Conservation (phyloP, 768 basidiomycete genomes). For the Hygrophorus russula region DNA sequence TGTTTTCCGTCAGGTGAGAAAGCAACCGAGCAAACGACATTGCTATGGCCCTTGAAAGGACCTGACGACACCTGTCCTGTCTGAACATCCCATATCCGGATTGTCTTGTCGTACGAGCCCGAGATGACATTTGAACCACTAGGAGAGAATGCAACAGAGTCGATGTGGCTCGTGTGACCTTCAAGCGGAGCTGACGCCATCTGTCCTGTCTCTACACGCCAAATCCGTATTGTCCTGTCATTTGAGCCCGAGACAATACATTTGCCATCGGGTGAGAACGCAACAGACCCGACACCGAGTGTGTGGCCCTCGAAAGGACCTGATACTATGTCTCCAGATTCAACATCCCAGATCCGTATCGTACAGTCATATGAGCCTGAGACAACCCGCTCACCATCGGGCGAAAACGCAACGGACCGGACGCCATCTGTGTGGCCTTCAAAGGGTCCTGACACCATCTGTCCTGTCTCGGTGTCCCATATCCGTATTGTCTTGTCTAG, state of each 20-base stretch:
- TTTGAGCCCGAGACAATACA: slow-evolving; percentile 13
- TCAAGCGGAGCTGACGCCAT: not conserved
- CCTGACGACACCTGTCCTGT: not conserved
- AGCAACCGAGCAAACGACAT: slow-evolving; percentile 11
- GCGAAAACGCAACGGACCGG: slow-evolving; percentile 3
- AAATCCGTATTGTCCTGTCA: slow-evolving; percentile 11
- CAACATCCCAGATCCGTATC: slow-evolving; percentile 18
- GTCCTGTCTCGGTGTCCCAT: slow-evolving; percentile 13
- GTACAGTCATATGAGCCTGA: slow-evolving; percentile 18
- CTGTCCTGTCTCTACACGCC: slow-evolving; percentile 11
- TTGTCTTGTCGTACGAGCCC: not conserved
- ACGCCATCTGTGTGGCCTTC: not conserved
- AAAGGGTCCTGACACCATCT: slow-evolving; percentile 14
- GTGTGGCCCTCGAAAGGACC: slow-evolving; percentile 9
- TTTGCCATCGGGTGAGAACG: slow-evolving; percentile 17
- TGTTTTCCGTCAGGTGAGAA: slow-evolving; percentile 16
- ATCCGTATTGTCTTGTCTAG: slow-evolving; percentile 10
- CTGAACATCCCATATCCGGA: slow-evolving; percentile 4
- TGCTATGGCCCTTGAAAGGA: not conserved
- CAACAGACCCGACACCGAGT: slow-evolving; percentile 10
- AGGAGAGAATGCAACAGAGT: slow-evolving; percentile 1
- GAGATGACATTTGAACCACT: slow-evolving; percentile 1
- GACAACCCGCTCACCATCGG: slow-evolving; percentile 14
- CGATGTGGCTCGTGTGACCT: not conserved
- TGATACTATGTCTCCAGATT: slow-evolving; percentile 5